A percentile compares a stretch with the other conserved stretches of the same genome.
These are phyloP conservation scores for Alternaria brassicicola DNA, from an alignment of 2,329 filamentous ascomycete genomes.

Conservation along the genomic window DNA sequence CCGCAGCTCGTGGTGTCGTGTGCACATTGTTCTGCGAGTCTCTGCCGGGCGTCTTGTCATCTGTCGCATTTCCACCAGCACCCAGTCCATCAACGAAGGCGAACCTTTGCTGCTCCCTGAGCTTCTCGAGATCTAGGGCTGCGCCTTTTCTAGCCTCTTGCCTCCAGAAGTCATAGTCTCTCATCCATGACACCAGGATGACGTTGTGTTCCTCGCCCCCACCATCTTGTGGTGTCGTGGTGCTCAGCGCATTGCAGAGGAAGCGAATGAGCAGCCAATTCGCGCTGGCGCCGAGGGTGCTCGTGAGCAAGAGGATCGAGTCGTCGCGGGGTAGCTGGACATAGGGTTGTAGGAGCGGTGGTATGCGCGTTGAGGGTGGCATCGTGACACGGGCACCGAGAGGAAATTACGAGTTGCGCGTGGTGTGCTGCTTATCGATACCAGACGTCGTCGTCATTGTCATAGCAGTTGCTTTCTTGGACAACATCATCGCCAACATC, in stretches of 20 bases:
- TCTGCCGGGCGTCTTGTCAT: not conserved
- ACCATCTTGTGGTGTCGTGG: constrained; percentile 28
- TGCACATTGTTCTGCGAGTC: constrained; percentile 4
- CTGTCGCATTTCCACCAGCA: constrained; percentile 53
- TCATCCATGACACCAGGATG: constrained; percentile 81
- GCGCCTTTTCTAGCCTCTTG: constrained; percentile 70
- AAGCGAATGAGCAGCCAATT: constrained; percentile 64
- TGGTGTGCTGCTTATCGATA: constrained; percentile 18
- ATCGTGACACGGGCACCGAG: constrained; percentile 24
- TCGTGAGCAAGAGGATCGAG: constrained; percentile 70
- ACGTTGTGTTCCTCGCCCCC: constrained; percentile 52
- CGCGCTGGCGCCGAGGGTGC: constrained; percentile 60
- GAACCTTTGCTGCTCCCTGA: constrained; percentile 65
- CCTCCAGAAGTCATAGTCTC: constrained; percentile 79
- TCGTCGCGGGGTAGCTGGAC: constrained; percentile 63
- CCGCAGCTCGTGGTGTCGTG: not conserved
- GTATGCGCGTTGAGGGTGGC: constrained; percentile 59
- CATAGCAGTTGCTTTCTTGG: not conserved
- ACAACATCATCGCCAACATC: not conserved
- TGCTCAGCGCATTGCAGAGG: constrained; percentile 55
- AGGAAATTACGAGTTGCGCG: constrained; percentile 8
- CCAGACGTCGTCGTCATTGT: not conserved
- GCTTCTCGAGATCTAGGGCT: constrained; percentile 73
- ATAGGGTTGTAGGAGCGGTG: constrained; percentile 69
- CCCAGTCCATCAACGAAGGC: constrained; percentile 77